Evolutionary conservation across 352 stramenopile genomes (phyloP), one percentile per base, ranked within the genome.

Genomic region (Pythium insidiosum): DNA sequence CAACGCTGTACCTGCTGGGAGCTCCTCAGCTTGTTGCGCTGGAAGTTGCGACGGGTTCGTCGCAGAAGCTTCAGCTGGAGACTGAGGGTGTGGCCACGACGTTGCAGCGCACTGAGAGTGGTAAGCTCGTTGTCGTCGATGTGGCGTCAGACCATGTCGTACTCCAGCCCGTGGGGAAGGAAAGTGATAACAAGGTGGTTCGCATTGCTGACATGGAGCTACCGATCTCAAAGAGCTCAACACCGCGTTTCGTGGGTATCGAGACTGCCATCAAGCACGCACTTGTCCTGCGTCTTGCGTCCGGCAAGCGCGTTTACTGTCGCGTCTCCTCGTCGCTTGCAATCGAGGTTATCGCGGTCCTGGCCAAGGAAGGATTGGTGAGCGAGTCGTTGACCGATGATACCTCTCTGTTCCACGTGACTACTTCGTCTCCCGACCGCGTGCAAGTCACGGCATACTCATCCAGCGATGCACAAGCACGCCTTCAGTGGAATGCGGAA

Each of bases 301-400:
- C 64, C 12, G 74, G 72, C n/a, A 75, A 81, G 58, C 70, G 66
- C 23, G 67, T 73, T 28, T 76, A 84, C 36, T 22, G 72, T 6
- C 80, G 72, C 28, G 63, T 90, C 21, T 53, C 66, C 29, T 33
- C 44, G 5, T 58, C 56, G 25, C 40, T 87, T 25, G 44, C 43
- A 6, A 42, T 81, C 13, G 41, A 78, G 26, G 56, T 81, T 6
- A 47, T 54, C 38, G 52, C 61, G 11, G 44, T 79, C 15, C 47
- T 90, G 13, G 43, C 56, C 10, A 53, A 53, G 22, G 61, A 56
- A 23, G 74, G 74, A 38, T 40, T 57, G 24, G 29, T 90, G 9
- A 55, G 69, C 38, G 68, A 78, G 43, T 86, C 78, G 13, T 40
- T 72, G 21, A 84, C 58, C 2, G 66, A 84, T 25, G 71, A 80